Base-by-base conservation (phyloP, 1,139 yeast species). In the Candida sojae region DNA sequence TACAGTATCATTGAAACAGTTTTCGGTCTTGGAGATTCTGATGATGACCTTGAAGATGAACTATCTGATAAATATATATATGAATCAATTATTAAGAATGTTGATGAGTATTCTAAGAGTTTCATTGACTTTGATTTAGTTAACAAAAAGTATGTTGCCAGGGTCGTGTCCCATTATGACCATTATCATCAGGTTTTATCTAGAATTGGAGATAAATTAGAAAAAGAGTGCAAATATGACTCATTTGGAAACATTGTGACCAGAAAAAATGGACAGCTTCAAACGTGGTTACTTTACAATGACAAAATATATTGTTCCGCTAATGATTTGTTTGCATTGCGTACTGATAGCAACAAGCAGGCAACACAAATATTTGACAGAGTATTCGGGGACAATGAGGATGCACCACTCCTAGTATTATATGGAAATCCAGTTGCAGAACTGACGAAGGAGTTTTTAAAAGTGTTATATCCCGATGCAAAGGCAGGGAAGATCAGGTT, bases 241-340 rank as follows among this genome's bases (percentile, higher is more conserved):
- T 65, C 73, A 0, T 74, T 75, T 57, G 79, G 80, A 2, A 58
- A 61, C 28, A 43, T 47, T 4, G 53, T 66, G n/a, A 52, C 57
- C 26, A 45, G 56, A 2, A 32, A 58, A 29, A 46, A 53, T 48
- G 63, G 63, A 2, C 60, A 63, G 4, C 66, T 70, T 8, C 69
- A 67, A 28, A 71, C 84, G 1, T 84, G 89, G 80, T 66, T 85
- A 4, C 61, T 71, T 48, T 77, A 77, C 52, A 82, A 83, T 48
- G 75, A 77, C 47, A 71, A 73, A 13, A 63, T 79, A 0, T 83
- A 84, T 57, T 88, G 96, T 59, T 80, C 86, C 10, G 70, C 81
- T 1, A 86, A 79, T 51, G 89, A 84, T 47, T 77, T 88, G 2
- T 89, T 79, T 65, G 93, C 96, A 0, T 68, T 88, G 46, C 55